Conservation (phyloP, 495 filamentous ascomycete genomes). For the Xylaria telfairii region DNA sequence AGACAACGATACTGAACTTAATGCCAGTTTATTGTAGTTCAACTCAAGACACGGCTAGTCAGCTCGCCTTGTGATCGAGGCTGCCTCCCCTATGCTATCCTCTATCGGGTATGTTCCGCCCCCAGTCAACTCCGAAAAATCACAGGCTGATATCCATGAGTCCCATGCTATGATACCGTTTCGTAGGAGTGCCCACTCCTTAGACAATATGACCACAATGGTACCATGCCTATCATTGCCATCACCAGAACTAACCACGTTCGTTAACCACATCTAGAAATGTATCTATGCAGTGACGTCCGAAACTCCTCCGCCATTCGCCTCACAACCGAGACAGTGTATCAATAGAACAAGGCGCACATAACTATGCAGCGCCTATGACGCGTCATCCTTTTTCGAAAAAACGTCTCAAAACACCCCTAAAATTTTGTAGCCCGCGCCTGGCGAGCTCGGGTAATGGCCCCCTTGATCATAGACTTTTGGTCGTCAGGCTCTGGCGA, state of each 20-base stretch:
- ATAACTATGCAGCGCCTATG: background rate
- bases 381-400: background rate
- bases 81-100: slow-evolving; percentile 10
- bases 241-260: background rate
- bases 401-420: background rate
- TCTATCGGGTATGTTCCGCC: slow-evolving; percentile 25
- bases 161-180: background rate
- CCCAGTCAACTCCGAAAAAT: background rate
- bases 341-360: slow-evolving; percentile 2
- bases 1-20: background rate
- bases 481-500: slow-evolving; percentile 22
- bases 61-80: background rate
- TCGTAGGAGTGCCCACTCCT: background rate
- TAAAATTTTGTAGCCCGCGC: background rate
- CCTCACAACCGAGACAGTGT: background rate
- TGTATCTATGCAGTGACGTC: slow-evolving; percentile 12
- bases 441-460: slow-evolving; percentile 23
- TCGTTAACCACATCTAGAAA: background rate
- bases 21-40: background rate
- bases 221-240: background rate
- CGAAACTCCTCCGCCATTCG: slow-evolving; percentile 5
- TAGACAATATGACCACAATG: background rate
- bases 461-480: slow-evolving; percentile 8
- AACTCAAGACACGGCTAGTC: background rate
- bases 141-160: slow-evolving; percentile 5